phyloP scores from a whole-genome alignment of 75 land plant species.

The Sequoia sempervirens region DNA sequence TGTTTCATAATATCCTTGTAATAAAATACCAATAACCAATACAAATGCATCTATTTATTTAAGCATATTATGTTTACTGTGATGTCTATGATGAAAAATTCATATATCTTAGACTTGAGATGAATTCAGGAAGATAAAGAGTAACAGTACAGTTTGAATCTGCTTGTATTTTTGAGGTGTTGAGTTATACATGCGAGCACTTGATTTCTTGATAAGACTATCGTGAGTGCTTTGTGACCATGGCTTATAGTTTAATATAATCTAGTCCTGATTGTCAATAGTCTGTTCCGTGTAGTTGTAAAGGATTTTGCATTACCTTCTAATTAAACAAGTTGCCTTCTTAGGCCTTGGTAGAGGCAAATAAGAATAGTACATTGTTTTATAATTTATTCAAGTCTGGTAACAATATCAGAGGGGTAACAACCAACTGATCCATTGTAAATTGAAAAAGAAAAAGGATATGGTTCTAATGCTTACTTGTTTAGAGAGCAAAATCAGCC shows the following conservation, averaged over 20 bases:
- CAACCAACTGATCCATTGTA: background rate
- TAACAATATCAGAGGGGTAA: background rate
- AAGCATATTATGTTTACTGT: background rate
- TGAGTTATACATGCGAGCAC: background rate
- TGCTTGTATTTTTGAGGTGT: background rate
- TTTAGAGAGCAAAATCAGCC: constrained; percentile 23
- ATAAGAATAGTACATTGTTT: background rate
- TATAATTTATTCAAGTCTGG: background rate
- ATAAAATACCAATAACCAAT: background rate
- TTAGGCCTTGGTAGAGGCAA: no score
- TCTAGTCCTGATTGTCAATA: background rate
- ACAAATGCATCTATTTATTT: no score
- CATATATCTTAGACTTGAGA: background rate
- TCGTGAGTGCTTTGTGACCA: background rate
- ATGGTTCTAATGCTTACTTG: background rate
- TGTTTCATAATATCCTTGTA: background rate
- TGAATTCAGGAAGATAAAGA: background rate
- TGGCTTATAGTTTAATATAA: background rate
- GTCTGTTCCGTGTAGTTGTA: background rate
- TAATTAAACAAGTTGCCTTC: background rate
- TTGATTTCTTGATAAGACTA: background rate
- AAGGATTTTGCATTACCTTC: background rate
- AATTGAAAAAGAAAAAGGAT: background rate
- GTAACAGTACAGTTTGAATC: background rate
- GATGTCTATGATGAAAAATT: background rate